Percentiles rank a stretch among this genome's conserved stretches.
phyloP scores from a whole-genome alignment of 352 stramenopile species.

The Blastocystis sp. region DNA sequence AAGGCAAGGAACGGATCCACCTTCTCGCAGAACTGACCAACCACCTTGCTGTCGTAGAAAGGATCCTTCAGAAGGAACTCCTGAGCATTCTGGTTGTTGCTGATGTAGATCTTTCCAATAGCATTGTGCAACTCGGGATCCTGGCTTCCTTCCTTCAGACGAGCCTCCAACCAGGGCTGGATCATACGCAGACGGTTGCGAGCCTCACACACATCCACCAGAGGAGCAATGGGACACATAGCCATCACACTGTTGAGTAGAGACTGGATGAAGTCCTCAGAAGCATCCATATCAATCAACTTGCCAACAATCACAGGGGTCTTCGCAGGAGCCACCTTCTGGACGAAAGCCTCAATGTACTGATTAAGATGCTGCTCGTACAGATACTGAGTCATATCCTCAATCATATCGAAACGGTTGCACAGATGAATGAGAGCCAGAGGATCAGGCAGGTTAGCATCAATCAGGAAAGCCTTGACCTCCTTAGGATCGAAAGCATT shows the following conservation, averaged over 20 bases:
- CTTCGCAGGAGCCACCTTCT: conserved; percentile 87
- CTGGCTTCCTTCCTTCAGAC: conserved; percentile 93
- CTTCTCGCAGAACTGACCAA: conserved; percentile 98
- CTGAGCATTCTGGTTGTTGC: conserved; percentile 95
- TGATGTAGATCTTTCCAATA: conserved; percentile 99
- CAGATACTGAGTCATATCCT: conserved; percentile 98
- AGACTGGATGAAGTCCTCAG: conserved; percentile 99
- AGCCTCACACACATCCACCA: conserved; percentile 96
- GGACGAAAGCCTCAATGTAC: conserved; percentile 99
- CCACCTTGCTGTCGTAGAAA: conserved; percentile 97
- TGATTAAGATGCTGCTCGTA: conserved; percentile 98
- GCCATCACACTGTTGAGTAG: conserved; percentile 91
- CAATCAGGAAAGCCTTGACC: conserved; percentile 99
- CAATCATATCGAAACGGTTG: conserved; percentile 96
- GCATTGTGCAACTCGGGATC: conserved; percentile 97
- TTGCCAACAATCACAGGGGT: conserved; percentile 96
- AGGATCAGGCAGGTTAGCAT: conserved; percentile 95
- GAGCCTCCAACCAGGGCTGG: conserved; percentile 96
- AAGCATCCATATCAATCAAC: conserved; percentile 90
- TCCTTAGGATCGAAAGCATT: conserved; percentile 96
- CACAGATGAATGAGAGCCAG: conserved; percentile 97
- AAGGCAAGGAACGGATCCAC: conserved; percentile 97
- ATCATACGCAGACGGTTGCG: conserved; percentile 95
- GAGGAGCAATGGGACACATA: conserved; percentile 87
- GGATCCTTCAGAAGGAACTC: conserved; percentile 99